These are phyloP conservation scores for Ogataea wickerhamii DNA, from an alignment of 805 yeast species.

Conservation along the genomic window DNA sequence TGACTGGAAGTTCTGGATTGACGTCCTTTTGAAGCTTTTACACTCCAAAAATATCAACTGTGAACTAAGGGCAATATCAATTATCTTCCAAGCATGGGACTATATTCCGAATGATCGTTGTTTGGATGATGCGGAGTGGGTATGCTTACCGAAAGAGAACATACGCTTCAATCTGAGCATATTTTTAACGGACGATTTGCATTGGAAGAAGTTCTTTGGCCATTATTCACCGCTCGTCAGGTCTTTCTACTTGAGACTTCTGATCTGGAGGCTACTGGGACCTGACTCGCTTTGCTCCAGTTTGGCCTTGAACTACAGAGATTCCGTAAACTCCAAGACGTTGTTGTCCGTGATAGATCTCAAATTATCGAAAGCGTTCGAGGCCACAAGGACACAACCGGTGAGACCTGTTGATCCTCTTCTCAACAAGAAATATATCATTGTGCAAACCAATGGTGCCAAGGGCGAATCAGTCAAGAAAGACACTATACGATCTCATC, in stretches of 20 bases:
- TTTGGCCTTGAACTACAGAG: constrained; percentile 12
- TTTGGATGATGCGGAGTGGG: constrained; percentile 34
- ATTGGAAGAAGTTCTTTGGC: constrained; percentile 58
- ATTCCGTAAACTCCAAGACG: constrained; percentile 14
- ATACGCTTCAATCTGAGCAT: constrained; percentile 45
- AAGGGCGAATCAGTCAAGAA: constrained; percentile 13
- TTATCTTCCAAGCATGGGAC: constrained; percentile 74
- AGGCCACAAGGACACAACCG: constrained; percentile 13
- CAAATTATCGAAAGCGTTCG: constrained; percentile 29
- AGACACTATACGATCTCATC: constrained; percentile 48
- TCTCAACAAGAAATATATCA: constrained; percentile 48
- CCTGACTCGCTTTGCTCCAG: constrained; percentile 17
- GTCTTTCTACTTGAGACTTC: constrained; percentile 59
- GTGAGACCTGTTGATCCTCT: constrained; percentile 34
- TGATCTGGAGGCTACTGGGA: constrained; percentile 60
- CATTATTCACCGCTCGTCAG: constrained; percentile 83
- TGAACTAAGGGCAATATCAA: constrained; percentile 60
- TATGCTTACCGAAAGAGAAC: constrained; percentile 35
- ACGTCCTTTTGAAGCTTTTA: constrained; percentile 56
- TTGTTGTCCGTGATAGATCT: constrained; percentile 28
- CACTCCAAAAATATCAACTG: constrained; percentile 57
- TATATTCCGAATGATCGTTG: constrained; percentile 42
- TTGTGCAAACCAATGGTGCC: constrained; percentile 30
- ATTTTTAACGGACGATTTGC: constrained; percentile 49
- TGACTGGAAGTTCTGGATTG: constrained; percentile 78